These are phyloP conservation scores for Aspergillus ustus DNA, from an alignment of 2,329 filamentous ascomycete genomes.

Conservation along the genomic window DNA sequence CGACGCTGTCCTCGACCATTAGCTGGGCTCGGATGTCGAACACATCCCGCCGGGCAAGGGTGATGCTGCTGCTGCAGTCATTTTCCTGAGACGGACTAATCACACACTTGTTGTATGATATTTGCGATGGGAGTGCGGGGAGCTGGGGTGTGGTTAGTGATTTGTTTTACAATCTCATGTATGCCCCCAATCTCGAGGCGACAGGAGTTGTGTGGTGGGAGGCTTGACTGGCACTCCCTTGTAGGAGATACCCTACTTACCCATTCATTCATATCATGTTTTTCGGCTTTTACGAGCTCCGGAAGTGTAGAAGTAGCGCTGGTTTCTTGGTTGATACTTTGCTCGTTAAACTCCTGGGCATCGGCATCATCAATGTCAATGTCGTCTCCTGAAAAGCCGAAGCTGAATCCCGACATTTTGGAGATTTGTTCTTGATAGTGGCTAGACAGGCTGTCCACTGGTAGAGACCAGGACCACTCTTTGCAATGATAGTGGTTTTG, in stretches of 20 bases:
- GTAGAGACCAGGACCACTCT: neutral
- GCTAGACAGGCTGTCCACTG: neutral
- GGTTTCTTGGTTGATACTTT: constrained; percentile 13
- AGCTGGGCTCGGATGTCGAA: constrained; percentile 68
- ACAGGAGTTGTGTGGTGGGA: neutral
- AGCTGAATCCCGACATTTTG: constrained; percentile 52
- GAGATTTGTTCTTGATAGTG: neutral
- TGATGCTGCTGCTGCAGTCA: constrained; percentile 8
- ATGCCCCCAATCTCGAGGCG: too few relatives aligned
- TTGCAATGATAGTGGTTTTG: neutral
- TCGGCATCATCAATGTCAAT: constrained; percentile 55
- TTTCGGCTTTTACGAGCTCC: constrained; percentile 40
- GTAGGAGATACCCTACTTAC: constrained; percentile 40
- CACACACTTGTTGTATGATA: constrained; percentile 60
- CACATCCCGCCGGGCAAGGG: constrained; percentile 62
- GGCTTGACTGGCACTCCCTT: neutral
- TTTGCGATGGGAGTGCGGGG: constrained; percentile 59
- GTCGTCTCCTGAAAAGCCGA: constrained; percentile 64
- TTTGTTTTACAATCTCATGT: neutral
- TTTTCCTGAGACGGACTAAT: constrained; percentile 40
- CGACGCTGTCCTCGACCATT: constrained; percentile 60
- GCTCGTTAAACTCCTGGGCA: neutral
- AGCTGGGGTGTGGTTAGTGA: constrained; percentile 46
- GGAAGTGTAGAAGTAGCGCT: constrained; percentile 33
- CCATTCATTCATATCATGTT: constrained; percentile 53